These are phyloP conservation scores for Cystobasidium tubakii DNA, from an alignment of 768 basidiomycete genomes.

Conservation along the genomic window DNA sequence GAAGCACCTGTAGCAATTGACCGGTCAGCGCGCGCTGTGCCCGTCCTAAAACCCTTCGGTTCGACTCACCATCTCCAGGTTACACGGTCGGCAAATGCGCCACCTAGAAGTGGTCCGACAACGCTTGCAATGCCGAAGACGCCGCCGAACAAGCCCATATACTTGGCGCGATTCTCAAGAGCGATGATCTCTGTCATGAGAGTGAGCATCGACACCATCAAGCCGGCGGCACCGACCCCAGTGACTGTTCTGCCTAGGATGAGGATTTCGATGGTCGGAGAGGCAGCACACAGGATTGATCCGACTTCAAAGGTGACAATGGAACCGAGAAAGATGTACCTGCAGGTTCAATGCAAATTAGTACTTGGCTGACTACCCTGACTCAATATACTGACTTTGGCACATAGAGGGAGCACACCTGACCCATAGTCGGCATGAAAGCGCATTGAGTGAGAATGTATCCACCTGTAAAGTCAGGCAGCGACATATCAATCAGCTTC, in stretches of 20 bases:
- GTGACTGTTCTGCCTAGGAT: constrained; percentile 54
- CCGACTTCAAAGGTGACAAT: constrained; percentile 50
- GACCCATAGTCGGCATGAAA: constrained; percentile 30
- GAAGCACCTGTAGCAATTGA: constrained; percentile 28
- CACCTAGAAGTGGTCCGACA: constrained; percentile 38
- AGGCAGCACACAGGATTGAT: constrained; percentile 52
- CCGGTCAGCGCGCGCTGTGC: too few relatives aligned
- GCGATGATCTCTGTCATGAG: constrained; percentile 7
- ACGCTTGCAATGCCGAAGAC: constrained; percentile 43
- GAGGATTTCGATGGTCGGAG: constrained; percentile 47
- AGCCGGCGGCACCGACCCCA: constrained; percentile 54
- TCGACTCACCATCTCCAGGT: constrained; percentile 51
- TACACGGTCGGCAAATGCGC: constrained; percentile 45
- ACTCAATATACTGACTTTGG: constrained; percentile 1
- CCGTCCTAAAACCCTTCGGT: too few relatives aligned
- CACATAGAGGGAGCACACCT: constrained; percentile 26
- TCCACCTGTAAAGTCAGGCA: neutral
- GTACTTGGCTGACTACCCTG: neutral
- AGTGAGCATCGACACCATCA: constrained; percentile 45
- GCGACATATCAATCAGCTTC: too few relatives aligned
- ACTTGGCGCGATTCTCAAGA: constrained; percentile 43
- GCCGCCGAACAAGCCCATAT: constrained; percentile 18
- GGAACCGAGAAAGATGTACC: constrained; percentile 5
- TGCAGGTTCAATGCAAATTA: neutral
- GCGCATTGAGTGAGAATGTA: constrained; percentile 28